These are phyloP conservation scores for Stylosanthes scabra DNA, from an alignment of 331 rosid genomes.

Conservation along the genomic window DNA sequence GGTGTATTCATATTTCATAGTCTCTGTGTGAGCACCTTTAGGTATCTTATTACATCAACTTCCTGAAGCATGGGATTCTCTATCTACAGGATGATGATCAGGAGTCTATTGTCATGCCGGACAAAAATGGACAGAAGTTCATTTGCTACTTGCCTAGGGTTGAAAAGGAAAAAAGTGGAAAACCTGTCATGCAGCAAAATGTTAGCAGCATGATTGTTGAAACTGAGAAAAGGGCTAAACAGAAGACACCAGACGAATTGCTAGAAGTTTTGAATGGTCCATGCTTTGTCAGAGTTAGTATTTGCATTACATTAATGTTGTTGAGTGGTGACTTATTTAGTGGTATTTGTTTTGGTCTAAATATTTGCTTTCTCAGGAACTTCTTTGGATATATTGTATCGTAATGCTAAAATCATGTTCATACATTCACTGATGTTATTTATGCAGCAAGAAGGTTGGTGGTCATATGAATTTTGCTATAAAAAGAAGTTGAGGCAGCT, in stretches of 20 bases:
- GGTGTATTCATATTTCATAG: not conserved
- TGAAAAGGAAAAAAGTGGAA: slow-evolving; percentile 76
- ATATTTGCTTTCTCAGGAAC: not conserved
- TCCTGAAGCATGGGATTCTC: slow-evolving; percentile 17
- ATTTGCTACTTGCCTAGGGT: slow-evolving; percentile 89
- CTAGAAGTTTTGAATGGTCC: slow-evolving; percentile 80
- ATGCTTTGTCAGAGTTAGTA: slow-evolving; percentile 81
- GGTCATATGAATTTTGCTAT: slow-evolving; percentile 98
- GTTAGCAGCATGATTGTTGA: slow-evolving; percentile 86
- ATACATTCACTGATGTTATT: slow-evolving; percentile 33
- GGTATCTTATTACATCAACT: not conserved
- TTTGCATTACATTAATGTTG: slow-evolving; percentile 24
- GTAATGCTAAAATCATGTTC: slow-evolving; percentile 14
- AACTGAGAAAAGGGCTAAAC: slow-evolving; percentile 74
- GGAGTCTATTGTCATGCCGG: slow-evolving; percentile 80
- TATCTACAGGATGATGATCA: slow-evolving; percentile 80
- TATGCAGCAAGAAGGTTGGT: slow-evolving; percentile 99
- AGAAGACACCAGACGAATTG: slow-evolving; percentile 97
- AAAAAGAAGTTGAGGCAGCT: slow-evolving; percentile 75
- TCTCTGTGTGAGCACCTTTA: no score
- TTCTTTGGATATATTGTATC: not conserved
- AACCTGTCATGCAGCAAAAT: slow-evolving; percentile 66
- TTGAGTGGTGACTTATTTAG: slow-evolving; percentile 9
- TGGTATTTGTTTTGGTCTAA: slow-evolving; percentile 11
- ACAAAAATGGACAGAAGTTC: slow-evolving; percentile 73